Evolutionary conservation across 2,329 filamentous ascomycete genomes (phyloP).

Genomic region (Penicillium aurantiogriseum): DNA sequence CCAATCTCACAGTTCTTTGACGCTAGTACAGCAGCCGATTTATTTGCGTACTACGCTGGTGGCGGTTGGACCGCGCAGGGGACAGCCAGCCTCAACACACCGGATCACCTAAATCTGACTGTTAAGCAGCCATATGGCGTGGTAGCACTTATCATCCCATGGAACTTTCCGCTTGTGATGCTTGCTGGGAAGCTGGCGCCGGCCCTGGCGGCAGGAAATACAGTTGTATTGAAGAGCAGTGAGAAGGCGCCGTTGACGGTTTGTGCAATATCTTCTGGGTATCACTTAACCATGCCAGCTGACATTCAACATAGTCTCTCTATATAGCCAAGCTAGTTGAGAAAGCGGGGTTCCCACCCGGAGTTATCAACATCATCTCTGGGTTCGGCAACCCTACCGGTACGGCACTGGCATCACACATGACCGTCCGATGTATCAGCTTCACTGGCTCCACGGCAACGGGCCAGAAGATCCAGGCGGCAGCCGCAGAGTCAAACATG

Average conservation of each 20-base stretch:
- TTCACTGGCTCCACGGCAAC: conserved; percentile 61
- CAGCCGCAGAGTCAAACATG: conserved; percentile 38
- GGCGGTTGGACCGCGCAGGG: conserved; percentile 32
- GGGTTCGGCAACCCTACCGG: conserved; percentile 62
- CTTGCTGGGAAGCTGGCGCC: conserved; percentile 57
- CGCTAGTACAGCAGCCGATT: conserved; percentile 15
- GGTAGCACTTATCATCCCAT: conserved; percentile 58
- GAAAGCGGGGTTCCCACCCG: conserved; percentile 45
- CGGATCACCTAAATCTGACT: conserved; percentile 27
- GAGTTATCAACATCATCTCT: conserved; percentile 54
- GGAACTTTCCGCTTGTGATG: conserved; percentile 54
- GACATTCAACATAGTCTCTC: conserved; percentile 25
- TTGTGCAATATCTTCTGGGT: conserved; percentile 10
- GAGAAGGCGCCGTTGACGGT: conserved; percentile 63
- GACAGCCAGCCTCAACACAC: conserved; percentile 32
- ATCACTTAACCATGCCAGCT: background rate
- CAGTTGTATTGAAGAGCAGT: conserved; percentile 61
- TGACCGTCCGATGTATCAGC: conserved; percentile 60
- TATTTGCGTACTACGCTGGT: conserved; percentile 31
- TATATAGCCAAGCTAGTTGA: conserved; percentile 39
- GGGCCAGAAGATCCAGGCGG: conserved; percentile 52
- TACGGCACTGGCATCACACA: conserved; percentile 52
- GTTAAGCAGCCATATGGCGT: conserved; percentile 57
- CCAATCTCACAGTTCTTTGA: conserved; percentile 34
- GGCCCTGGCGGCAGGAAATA: conserved; percentile 60